Base-by-base conservation (phyloP, 352 stramenopile species). In the Pythium aquatile region DNA sequence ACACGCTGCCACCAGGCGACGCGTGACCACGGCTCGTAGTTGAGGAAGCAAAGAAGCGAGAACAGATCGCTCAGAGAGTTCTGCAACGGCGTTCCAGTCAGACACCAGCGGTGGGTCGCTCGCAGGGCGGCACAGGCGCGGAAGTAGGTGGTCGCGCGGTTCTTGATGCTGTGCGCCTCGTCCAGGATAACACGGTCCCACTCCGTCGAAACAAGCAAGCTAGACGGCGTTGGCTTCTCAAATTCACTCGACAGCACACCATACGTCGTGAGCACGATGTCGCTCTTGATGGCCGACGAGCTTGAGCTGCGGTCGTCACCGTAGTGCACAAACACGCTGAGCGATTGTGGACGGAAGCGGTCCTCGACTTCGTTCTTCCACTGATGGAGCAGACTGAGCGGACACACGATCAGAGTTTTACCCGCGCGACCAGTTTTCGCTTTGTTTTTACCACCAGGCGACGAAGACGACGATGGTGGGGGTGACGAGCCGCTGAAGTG, bases 101-200 rank as follows among this genome's bases (percentile, higher is more conserved):
- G 68, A 66, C 88, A 96, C 91, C 91, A 97, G 11, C 87, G 85
- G 35, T 94, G 81, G 10, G 69, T 77, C 2, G 85, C 81, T 35
- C 62, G 61, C 3, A 97, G 55, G 1, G 71, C 52, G 14, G 75
- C 74, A 40, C 85, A 93, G 14, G 80, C 74, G 20, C 79, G 81
- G 54, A 90, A 91, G 65, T 93, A 91, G 35, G 58, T 73, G n/a
- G 83, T 93, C 37, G 70, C 47, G 29, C 85, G 81, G 58, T 93
- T 97, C 76, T 97, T 97, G 72, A 97, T 97, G 39, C 79, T 93
- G 69, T 97, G 91, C 5, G 87, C 88, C 71, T 97, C 91, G 66
- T 97, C 91, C 13, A 97, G 75, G 60, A 97, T 92, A n/a, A 97
- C 69, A 14, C 91, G 87, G 33, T 80, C 73, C 91, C 91, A 97